Evolutionary conservation across 805 yeast species (phyloP), one percentile per base, ranked within the genome.

Genomic region (Ogataea chonburiensis): DNA sequence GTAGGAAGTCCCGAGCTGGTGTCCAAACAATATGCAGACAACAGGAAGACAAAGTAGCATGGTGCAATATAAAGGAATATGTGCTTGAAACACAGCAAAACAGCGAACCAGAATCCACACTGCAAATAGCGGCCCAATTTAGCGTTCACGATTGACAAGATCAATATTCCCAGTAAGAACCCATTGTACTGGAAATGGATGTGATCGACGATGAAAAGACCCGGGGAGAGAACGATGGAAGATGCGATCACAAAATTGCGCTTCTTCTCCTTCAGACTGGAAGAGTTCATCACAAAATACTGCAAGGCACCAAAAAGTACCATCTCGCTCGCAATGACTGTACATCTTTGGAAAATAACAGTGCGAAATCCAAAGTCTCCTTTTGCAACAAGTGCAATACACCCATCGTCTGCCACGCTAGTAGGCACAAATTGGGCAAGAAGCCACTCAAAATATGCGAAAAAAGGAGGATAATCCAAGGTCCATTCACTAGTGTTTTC

Each of bases 171-270:
- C 60, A 85, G 88, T 68, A 93, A 68, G 74, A 89, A 82, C 3
- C 96, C 96, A 60, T 93, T 93, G 61, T 93, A 93, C 66, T 93
- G 98, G 69, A 93, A 93, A 59, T 93, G 98, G 21, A 93, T 86
- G 59, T 91, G 97, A 58, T 93, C 99, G 33, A 93, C 81, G 15
- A 93, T 78, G 45, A 93, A 65, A 49, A 94, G 68, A 0, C 96
- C 97, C 0, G 99, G 99, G 0, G 94, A 83, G 11, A 93, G 65
- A 4, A 80, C 85, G 17, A 93, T 71, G 20, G 96, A 81, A 12
- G 88, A 75, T 0, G 94, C 91, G 25, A 83, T 77, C 3, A 87
- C 91, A 61, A 78, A 81, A 17, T 82, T 72, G 30, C 79, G 62
- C 45, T 68, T 70, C 17, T 66, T 61, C 23, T 65, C 62, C 8